These are phyloP conservation scores for Aspergillus olivimuriae DNA, from an alignment of 495 filamentous ascomycete genomes.

Conservation along the genomic window DNA sequence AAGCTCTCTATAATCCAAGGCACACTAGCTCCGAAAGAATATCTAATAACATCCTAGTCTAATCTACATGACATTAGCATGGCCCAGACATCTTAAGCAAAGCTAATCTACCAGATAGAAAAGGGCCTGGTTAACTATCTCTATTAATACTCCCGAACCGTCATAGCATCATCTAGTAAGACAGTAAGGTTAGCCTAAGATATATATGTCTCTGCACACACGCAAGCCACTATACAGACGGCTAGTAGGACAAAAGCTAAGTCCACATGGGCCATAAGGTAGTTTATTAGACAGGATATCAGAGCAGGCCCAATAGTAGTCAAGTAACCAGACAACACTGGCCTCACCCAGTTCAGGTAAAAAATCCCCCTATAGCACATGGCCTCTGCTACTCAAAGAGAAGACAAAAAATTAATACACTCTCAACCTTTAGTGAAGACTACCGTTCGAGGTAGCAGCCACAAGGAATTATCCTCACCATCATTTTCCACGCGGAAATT, in stretches of 20 bases:
- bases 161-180: neutral
- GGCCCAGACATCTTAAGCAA: too few relatives aligned
- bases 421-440: neutral
- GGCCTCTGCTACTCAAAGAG: neutral
- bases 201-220: too few relatives aligned
- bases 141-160: neutral
- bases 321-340: neutral
- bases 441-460: neutral
- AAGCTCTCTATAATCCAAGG: too few relatives aligned
- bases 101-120: neutral
- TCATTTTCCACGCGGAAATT: neutral
- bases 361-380: neutral
- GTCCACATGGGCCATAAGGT: neutral
- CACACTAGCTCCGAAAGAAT: too few relatives aligned
- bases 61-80: too few relatives aligned
- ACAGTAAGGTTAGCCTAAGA: too few relatives aligned
- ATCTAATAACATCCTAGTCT: too few relatives aligned
- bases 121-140: neutral
- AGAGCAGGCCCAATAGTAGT: neutral
- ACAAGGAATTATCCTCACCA: neutral
- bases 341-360: neutral
- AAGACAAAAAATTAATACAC: neutral
- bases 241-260: neutral
- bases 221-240: neutral
- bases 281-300: neutral